These are phyloP conservation scores for Calonectria pseudoturangicola DNA, from an alignment of 2,329 filamentous ascomycete species.

Conservation along the genomic window DNA sequence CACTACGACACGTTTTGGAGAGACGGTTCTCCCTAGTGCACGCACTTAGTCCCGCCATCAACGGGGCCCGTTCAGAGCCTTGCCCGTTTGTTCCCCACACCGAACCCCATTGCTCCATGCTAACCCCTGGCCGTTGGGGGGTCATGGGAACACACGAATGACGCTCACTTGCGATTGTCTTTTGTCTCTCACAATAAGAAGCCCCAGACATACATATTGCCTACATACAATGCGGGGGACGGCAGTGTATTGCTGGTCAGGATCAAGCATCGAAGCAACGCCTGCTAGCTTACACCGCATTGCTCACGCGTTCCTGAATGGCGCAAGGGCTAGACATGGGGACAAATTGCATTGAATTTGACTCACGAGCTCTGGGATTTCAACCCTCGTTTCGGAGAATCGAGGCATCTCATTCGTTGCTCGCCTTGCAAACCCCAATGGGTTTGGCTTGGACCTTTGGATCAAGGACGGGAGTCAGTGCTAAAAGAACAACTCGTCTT, in stretches of 20 bases:
- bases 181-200: conserved; percentile 3
- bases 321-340: conserved; percentile 2
- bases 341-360: neutral
- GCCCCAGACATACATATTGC: conserved; percentile 18
- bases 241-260: neutral
- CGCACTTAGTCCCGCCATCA: conserved; percentile 22
- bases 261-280: neutral
- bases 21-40: conserved; percentile 24
- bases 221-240: neutral
- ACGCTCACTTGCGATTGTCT: conserved; percentile 1
- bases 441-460: conserved; percentile 6
- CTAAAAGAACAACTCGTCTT: conserved; percentile 13
- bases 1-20: conserved; percentile 25
- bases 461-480: neutral
- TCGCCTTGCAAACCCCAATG: conserved; percentile 21
- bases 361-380: conserved; percentile 5
- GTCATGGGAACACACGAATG: conserved; percentile 32
- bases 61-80: conserved; percentile 10
- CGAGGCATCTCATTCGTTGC: neutral
- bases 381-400: neutral
- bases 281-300: conserved; percentile 17
- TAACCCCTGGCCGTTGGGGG: neutral
- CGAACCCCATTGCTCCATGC: conserved; percentile 12
- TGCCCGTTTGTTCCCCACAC: conserved; percentile 30
- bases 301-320: conserved; percentile 13